A percentile compares a stretch with the other conserved stretches of the same genome.
Evolutionary conservation across 768 basidiomycete species (phyloP).

Genomic region (Boletus patriciae): DNA sequence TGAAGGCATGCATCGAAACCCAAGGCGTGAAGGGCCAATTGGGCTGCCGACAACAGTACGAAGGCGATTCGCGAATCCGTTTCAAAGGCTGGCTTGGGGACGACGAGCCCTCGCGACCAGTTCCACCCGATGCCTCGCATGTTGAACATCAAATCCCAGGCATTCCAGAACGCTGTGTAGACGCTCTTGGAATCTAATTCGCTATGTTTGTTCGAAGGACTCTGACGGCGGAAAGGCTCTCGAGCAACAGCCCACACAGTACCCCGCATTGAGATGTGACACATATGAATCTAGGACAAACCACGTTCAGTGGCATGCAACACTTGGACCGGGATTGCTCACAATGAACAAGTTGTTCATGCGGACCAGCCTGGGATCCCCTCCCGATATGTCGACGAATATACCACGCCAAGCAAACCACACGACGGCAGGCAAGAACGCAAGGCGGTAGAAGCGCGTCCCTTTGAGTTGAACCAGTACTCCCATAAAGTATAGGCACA

Average conservation of each 20-base stretch:
- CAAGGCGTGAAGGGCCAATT: slow-evolving; percentile 5
- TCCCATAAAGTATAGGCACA: slow-evolving; percentile 50
- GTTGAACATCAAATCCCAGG: slow-evolving; percentile 24
- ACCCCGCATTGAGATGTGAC: slow-evolving; percentile 8
- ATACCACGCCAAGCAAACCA: too few relatives aligned
- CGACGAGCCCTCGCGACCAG: slow-evolving; percentile 14
- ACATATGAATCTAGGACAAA: slow-evolving; percentile 17
- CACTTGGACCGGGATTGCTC: background rate
- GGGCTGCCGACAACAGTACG: slow-evolving; percentile 8
- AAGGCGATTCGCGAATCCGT: slow-evolving; percentile 19
- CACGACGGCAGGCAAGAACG: too few relatives aligned
- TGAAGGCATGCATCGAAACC: slow-evolving; percentile 17
- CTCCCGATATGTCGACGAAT: too few relatives aligned
- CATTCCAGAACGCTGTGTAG: slow-evolving; percentile 22
- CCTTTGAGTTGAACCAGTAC: slow-evolving; percentile 51
- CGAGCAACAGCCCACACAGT: slow-evolving; percentile 13
- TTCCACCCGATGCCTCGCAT: slow-evolving; percentile 31
- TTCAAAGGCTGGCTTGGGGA: slow-evolving; percentile 16
- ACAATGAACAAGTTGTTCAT: slow-evolving; percentile 19
- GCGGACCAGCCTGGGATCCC: slow-evolving; percentile 17
- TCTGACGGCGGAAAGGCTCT: slow-evolving; percentile 13
- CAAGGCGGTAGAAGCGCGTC: too few relatives aligned
- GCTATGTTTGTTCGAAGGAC: background rate
- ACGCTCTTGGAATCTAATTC: background rate
- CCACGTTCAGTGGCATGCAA: background rate